Evolutionary conservation across 768 basidiomycete genomes (phyloP).

Genomic region (Sistotremastrum niveocremeum): DNA sequence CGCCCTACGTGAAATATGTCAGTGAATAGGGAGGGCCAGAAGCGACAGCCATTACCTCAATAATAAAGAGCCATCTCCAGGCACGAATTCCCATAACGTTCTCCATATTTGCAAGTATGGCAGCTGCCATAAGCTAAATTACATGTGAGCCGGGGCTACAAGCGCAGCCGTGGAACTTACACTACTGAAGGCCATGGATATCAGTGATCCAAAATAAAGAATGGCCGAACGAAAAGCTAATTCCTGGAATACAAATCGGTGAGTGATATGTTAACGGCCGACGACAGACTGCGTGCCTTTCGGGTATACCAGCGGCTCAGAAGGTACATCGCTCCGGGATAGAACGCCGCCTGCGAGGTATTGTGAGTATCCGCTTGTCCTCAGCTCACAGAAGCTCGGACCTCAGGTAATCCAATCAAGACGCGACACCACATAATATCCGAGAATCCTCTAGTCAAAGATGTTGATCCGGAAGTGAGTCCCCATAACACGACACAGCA

Average conservation of each 20-base stretch:
- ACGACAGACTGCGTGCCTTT: neutral
- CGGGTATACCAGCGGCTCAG: slow-evolving; percentile 13
- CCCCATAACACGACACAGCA: slow-evolving; percentile 13
- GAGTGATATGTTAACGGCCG: neutral
- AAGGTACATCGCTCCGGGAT: slow-evolving; percentile 12
- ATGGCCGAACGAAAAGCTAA: slow-evolving; percentile 9
- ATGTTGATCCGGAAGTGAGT: slow-evolving; percentile 7
- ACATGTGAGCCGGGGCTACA: neutral
- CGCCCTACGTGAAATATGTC: slow-evolving; percentile 12
- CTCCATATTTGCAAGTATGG: slow-evolving; percentile 22
- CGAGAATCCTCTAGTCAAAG: slow-evolving; percentile 8
- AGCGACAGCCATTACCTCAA: slow-evolving; percentile 8
- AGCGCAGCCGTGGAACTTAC: neutral
- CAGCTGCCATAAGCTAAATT: slow-evolving; percentile 18
- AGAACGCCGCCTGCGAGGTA: slow-evolving; percentile 6
- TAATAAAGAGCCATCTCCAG: slow-evolving; percentile 23
- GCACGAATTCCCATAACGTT: slow-evolving; percentile 18
- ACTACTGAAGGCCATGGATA: slow-evolving; percentile 13
- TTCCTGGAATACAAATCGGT: slow-evolving; percentile 1
- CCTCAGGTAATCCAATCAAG: slow-evolving; percentile 9
- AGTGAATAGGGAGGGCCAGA: neutral
- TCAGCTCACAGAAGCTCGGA: neutral
- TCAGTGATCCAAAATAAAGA: slow-evolving; percentile 10
- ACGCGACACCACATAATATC: slow-evolving; percentile 8
- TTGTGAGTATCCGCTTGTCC: neutral